Conservation (phyloP, 2,329 filamentous ascomycete genomes). For the Fusarium praegraminearum region DNA sequence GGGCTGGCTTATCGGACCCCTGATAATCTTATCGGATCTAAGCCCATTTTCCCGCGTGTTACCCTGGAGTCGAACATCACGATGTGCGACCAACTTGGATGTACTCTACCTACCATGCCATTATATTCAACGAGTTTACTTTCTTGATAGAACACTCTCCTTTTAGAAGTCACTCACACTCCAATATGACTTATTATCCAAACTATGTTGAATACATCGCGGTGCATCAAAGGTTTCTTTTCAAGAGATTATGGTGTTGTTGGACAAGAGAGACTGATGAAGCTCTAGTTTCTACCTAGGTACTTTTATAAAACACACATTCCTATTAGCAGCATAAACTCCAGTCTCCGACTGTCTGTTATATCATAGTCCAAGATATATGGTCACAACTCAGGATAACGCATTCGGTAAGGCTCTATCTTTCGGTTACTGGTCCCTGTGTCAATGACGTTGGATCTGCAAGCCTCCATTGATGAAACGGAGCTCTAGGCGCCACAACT, state of each 20-base stretch:
- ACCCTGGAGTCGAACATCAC: background rate
- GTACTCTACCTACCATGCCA: no score
- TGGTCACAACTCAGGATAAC: background rate
- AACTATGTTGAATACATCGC: no score
- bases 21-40: conserved; percentile 30
- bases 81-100: background rate
- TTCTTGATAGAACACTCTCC: no score
- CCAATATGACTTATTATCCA: no score
- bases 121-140: no score
- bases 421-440: background rate
- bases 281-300: no score
- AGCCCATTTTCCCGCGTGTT: background rate
- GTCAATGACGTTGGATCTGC: conserved; percentile 34
- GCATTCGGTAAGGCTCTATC: background rate
- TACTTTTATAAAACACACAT: background rate
- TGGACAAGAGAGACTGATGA: background rate
- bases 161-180: no score
- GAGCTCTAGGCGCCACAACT: background rate
- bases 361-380: background rate
- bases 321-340: background rate
- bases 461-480: background rate
- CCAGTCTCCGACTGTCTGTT: no score
- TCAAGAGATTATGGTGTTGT: no score
- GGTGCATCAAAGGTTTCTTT: no score
- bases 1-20: conserved; percentile 44